A percentile compares a stretch with the other conserved stretches of the same genome.
Conservation (phyloP, 345 rosid genomes). For the Ceriops tagal region DNA sequence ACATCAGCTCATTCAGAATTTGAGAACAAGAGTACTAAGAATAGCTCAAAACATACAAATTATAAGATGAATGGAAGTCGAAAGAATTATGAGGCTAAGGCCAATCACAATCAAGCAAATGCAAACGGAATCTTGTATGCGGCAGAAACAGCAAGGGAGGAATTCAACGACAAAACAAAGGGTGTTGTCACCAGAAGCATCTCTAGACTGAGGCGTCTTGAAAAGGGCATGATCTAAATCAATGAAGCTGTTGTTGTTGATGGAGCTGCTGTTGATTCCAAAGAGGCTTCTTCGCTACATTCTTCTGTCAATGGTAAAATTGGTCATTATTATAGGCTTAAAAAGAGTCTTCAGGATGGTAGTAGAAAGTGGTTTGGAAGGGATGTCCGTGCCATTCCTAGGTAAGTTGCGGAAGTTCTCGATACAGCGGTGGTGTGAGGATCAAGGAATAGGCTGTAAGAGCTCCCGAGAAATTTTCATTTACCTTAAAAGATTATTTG, state of each 20-base stretch:
- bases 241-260: too few relatives aligned
- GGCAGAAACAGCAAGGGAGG: not conserved
- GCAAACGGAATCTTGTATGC: not conserved
- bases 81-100: slow-evolving; percentile 10
- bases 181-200: slow-evolving; percentile 49
- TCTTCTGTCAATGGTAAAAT: not conserved
- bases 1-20: not conserved
- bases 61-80: not conserved
- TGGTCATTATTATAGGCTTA: not conserved
- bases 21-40: not conserved
- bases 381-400: not conserved
- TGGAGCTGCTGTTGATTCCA: not conserved
- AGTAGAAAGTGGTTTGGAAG: not conserved
- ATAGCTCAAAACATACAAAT: not conserved
- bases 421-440: slow-evolving; percentile 1
- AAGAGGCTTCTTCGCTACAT: not conserved
- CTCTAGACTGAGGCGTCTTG: slow-evolving; percentile 23
- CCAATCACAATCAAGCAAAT: slow-evolving; percentile 5
- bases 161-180: not conserved
- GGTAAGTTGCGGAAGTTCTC: not conserved
- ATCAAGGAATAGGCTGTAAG: slow-evolving; percentile 10
- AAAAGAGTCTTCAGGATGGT: too few relatives aligned
- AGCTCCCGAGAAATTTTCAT: not conserved
- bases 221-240: not conserved
- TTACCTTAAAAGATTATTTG: too few relatives aligned